A percentile compares a stretch with the other conserved stretches of the same genome.
These are phyloP conservation scores for Kodamaea fungicola DNA, from an alignment of 1,139 yeast species.

Conservation along the genomic window DNA sequence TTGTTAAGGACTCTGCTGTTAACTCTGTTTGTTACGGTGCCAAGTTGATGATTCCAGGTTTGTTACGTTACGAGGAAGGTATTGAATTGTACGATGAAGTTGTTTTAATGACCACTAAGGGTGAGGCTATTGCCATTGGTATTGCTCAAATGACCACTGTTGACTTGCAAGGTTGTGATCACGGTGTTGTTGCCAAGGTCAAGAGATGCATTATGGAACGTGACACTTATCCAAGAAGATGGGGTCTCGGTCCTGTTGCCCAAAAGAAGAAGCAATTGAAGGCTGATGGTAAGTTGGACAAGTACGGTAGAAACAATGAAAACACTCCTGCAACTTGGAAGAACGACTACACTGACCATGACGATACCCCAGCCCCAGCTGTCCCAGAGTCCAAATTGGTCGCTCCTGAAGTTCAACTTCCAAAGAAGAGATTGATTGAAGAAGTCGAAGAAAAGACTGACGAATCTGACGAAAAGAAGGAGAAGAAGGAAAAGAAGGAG, in stretches of 20 bases:
- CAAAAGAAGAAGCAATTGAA: slow-evolving; percentile 97
- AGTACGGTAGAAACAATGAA: slow-evolving; percentile 90
- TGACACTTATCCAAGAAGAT: slow-evolving; percentile 98
- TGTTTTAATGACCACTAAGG: slow-evolving; percentile 96
- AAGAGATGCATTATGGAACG: slow-evolving; percentile 99
- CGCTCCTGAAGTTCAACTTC: slow-evolving; percentile 51
- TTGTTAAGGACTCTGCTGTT: slow-evolving; percentile 97
- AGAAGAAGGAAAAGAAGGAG: slow-evolving; percentile 43
- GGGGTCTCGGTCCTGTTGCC: slow-evolving; percentile 99
- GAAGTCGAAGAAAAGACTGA: slow-evolving; percentile 36
- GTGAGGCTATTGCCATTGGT: slow-evolving; percentile 99
- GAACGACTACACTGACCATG: slow-evolving; percentile 77
- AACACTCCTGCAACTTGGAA: slow-evolving; percentile 94
- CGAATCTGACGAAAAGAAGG: slow-evolving; percentile 28
- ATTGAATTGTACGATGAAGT: slow-evolving; percentile 97
- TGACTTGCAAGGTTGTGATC: slow-evolving; percentile 94
- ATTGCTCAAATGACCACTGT: slow-evolving; percentile 99
- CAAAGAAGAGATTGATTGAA: slow-evolving; percentile 45
- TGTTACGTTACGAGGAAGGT: slow-evolving; percentile 95
- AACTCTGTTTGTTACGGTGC: slow-evolving; percentile 99
- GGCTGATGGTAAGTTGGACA: slow-evolving; percentile 96
- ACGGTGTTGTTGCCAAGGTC: slow-evolving; percentile 97
- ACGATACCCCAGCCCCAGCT: slow-evolving; percentile 56
- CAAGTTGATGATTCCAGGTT: slow-evolving; percentile 97
- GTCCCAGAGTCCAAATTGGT: slow-evolving; percentile 46